A percentile compares a stretch with the other conserved stretches of the same genome.
Evolutionary conservation across 1,284 basidiomycete species (phyloP).

Genomic region (Kwoniella shivajii): DNA sequence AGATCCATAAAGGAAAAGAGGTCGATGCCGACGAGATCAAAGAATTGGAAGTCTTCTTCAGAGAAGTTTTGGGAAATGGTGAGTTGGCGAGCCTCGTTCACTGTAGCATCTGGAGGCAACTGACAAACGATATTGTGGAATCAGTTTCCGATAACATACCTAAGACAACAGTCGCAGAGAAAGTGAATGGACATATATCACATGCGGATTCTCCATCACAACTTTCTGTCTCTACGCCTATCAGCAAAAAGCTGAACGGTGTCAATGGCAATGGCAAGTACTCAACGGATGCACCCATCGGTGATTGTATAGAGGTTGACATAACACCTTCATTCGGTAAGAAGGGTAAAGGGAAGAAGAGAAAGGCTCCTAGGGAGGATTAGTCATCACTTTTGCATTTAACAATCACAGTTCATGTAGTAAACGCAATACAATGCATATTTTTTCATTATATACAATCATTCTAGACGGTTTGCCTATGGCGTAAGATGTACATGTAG

Average conservation of each 20-base stretch:
- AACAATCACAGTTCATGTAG: neutral
- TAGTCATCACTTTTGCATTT: neutral
- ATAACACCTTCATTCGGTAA: slow-evolving; percentile 4
- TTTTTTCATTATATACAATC: neutral
- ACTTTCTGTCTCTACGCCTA: neutral
- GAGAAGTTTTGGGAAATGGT: slow-evolving; percentile 17
- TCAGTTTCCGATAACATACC: neutral
- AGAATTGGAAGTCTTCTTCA: slow-evolving; percentile 36
- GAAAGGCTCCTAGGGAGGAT: slow-evolving; percentile 20
- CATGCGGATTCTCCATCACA: neutral
- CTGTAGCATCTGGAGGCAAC: neutral
- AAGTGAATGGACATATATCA: slow-evolving; percentile 13
- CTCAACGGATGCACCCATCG: neutral
- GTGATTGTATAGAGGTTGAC: slow-evolving; percentile 4
- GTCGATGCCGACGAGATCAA: slow-evolving; percentile 28
- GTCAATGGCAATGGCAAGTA: neutral
- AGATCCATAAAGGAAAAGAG: neutral
- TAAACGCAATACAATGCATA: neutral
- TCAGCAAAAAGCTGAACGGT: neutral
- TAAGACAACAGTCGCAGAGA: slow-evolving; percentile 9
- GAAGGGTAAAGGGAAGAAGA: slow-evolving; percentile 20
- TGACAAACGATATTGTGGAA: neutral
- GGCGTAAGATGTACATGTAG: too few relatives aligned
- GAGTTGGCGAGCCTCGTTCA: neutral
- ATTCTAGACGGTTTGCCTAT: too few relatives aligned